phyloP scores from a whole-genome alignment of 257 asterid genomes.

The Craterostigma plantagineum region DNA sequence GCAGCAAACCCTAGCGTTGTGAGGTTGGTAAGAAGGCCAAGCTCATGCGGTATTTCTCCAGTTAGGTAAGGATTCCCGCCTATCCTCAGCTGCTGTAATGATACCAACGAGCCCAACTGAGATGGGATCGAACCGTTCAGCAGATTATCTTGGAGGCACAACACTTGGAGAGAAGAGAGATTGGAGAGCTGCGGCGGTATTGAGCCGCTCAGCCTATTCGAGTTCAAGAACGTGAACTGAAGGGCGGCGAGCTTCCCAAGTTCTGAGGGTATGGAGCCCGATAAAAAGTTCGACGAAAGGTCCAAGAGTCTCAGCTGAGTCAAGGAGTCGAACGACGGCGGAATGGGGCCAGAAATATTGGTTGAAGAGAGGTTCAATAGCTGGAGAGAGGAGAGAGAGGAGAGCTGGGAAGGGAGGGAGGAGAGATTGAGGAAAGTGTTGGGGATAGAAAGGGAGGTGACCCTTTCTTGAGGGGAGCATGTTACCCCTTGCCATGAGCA shows the following conservation, averaged over 20 bases:
- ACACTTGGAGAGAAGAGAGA: slow-evolving; percentile 56
- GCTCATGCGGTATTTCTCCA: slow-evolving; percentile 60
- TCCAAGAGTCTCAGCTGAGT: slow-evolving; percentile 51
- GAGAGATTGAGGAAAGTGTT: slow-evolving; percentile 72
- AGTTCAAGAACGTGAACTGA: slow-evolving; percentile 61
- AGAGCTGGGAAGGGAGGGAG: slow-evolving; percentile 40
- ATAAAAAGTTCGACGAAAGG: slow-evolving; percentile 55
- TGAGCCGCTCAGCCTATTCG: slow-evolving; percentile 41
- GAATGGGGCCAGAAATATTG: slow-evolving; percentile 68
- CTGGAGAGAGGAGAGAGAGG: slow-evolving; percentile 65
- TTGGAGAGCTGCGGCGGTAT: slow-evolving; percentile 55
- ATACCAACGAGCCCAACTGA: slow-evolving; percentile 41
- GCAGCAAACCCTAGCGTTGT: slow-evolving; percentile 83
- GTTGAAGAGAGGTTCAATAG: slow-evolving; percentile 79
- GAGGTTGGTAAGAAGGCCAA: slow-evolving; percentile 55
- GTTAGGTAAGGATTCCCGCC: slow-evolving; percentile 59
- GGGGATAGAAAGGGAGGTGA: slow-evolving; percentile 69
- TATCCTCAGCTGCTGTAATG: slow-evolving; percentile 70
- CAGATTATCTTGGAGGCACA: slow-evolving; percentile 75
- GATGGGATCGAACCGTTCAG: slow-evolving; percentile 59
- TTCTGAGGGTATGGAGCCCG: slow-evolving; percentile 48
- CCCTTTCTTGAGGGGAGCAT: slow-evolving; percentile 78
- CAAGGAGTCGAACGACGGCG: slow-evolving; percentile 42
- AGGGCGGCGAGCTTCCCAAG: slow-evolving; percentile 39
- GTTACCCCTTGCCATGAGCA: slow-evolving; percentile 91